These are phyloP conservation scores for Lasiosphaeris hirsuta DNA, from an alignment of 495 filamentous ascomycete genomes.

Conservation along the genomic window DNA sequence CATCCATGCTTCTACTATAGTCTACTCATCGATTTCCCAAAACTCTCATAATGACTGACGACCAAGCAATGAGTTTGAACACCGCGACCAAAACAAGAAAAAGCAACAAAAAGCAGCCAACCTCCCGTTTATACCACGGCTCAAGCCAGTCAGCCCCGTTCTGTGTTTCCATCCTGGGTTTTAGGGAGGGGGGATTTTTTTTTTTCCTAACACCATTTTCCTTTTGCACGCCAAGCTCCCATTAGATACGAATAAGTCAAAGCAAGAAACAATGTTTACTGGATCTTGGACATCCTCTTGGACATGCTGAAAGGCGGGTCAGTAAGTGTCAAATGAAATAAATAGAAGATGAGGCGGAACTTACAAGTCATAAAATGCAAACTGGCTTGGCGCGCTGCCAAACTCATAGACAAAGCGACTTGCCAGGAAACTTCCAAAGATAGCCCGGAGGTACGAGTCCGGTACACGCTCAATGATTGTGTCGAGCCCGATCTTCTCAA, in stretches of 20 bases:
- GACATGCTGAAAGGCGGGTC: constrained; percentile 41
- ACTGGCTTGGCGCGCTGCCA: constrained; percentile 89
- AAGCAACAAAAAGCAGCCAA: neutral
- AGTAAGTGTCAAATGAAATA: constrained; percentile 11
- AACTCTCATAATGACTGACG: too few species aligned
- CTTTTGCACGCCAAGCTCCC: constrained; percentile 11
- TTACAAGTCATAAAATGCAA: constrained; percentile 98
- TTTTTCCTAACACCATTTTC: constrained; percentile 5
- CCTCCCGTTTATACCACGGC: neutral
- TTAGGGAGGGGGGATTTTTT: neutral
- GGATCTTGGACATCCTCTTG: constrained; percentile 42
- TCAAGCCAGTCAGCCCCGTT: neutral
- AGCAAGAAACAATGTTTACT: neutral
- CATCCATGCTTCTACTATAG: too few species aligned
- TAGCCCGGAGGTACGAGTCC: constrained; percentile 85
- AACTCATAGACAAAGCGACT: constrained; percentile 94
- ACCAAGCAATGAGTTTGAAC: neutral
- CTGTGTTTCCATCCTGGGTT: neutral
- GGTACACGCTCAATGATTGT: constrained; percentile 84
- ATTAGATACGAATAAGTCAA: neutral
- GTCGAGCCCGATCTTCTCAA: constrained; percentile 87
- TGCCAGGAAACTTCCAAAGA: constrained; percentile 93
- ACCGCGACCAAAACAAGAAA: neutral
- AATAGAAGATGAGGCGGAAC: constrained; percentile 32
- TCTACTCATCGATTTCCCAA: too few species aligned